Evolutionary conservation across 306 rosid genomes (phyloP), one percentile per base, ranked within the genome.

Genomic region (Prunus fruticosa): DNA sequence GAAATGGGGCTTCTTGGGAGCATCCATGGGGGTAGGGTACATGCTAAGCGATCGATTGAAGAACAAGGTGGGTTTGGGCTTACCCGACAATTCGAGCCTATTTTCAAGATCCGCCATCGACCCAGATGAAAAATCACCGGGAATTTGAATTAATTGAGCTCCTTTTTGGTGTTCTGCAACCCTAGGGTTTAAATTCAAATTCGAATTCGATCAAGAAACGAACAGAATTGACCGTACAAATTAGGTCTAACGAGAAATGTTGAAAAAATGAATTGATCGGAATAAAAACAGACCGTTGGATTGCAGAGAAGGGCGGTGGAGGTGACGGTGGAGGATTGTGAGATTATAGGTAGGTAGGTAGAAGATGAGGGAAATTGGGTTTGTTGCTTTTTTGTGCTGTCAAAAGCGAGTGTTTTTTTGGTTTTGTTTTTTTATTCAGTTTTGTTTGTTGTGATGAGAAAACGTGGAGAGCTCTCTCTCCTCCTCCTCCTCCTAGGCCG

Each of bases 11-110:
- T 88, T 92, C 84, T 67, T 82, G 30, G 88, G 49, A 3, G 84
- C 23, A 10, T 85, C 90, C 32, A 69, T 8, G 34, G 83, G 12
- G 20, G 86, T 11, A 1, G 84, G 4, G 69, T 84, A 84, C 67
- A 87, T 34, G 45, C 93, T 88, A 6, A 83, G 75, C 58, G 98
- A 92, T 1, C 99, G 92, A 69, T 87, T 88, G 87, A 95, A 88
- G 71, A 89, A 89, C 66, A 88, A 87, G 22, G 89, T 73, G 49
- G 88, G 87, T 83, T 84, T 78, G 74, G 88, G 75, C 71, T 86
- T 85, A 28, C 70, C 87, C 38, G 75, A 34, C n/a, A 82, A 71
- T 16, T 82, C 86, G 57, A 27, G 73, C 82, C 53, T 87, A 60
- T 75, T 83, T 70, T 82, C 82, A 8, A 32, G 53, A 70, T 92